These are phyloP conservation scores for Ailanthus altissimus DNA, from an alignment of 345 rosid species.

Conservation along the genomic window DNA sequence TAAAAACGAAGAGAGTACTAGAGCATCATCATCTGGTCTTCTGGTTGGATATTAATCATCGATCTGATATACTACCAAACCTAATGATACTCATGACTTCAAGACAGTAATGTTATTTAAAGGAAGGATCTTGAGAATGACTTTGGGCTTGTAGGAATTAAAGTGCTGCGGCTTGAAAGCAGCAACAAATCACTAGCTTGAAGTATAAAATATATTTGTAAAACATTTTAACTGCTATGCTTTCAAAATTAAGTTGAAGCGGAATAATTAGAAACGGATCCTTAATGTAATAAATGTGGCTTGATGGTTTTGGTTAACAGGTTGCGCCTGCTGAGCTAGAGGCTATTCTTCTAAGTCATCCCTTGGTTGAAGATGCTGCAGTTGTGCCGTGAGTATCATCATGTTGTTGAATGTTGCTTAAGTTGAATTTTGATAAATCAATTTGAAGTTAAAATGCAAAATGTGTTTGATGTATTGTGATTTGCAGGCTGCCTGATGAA, in stretches of 20 bases:
- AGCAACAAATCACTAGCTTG: too few species aligned
- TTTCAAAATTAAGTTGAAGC: too few species aligned
- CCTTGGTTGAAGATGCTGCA: constrained; percentile 80
- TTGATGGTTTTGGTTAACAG: constrained; percentile 32
- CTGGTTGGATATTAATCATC: neutral
- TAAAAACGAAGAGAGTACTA: neutral
- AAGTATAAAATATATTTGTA: too few species aligned
- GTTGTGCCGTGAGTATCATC: constrained; percentile 73
- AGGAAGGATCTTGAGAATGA: neutral
- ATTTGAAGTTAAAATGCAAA: neutral
- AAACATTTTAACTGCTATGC: too few species aligned
- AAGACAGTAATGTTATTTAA: neutral
- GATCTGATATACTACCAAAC: neutral
- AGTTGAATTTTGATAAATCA: neutral
- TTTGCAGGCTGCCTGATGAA: constrained; percentile 74
- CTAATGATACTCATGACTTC: neutral
- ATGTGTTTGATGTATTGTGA: neutral
- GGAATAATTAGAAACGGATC: too few species aligned
- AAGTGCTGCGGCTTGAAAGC: too few species aligned
- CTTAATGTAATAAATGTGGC: neutral
- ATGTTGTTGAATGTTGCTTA: neutral
- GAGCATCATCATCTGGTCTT: neutral
- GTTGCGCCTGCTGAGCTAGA: constrained; percentile 96
- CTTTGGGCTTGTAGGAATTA: too few species aligned
- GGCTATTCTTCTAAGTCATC: constrained; percentile 71